These are phyloP conservation scores for Cladosporium sp. DNA, from an alignment of 2,329 filamentous ascomycete genomes.

Conservation along the genomic window DNA sequence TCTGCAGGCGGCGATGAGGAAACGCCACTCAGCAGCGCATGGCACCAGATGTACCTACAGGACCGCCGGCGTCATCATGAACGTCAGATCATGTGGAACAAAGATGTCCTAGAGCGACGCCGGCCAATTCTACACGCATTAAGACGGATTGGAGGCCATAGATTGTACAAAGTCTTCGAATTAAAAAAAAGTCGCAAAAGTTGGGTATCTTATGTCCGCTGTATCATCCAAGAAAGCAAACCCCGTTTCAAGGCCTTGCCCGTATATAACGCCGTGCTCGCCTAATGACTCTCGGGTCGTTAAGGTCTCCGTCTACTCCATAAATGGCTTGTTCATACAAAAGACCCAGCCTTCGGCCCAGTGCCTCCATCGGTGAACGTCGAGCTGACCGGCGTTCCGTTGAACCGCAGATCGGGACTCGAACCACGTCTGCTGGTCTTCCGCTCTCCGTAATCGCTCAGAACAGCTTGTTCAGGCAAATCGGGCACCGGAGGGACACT, in stretches of 20 bases:
- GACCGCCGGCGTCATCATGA: too few relatives aligned
- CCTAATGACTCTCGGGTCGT: too few relatives aligned
- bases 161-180: not conserved
- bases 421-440: not conserved
- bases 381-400: conserved; percentile 9
- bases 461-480: not conserved
- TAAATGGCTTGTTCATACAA: not conserved
- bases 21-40: too few relatives aligned
- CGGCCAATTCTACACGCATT: too few relatives aligned
- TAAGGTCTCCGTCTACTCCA: not conserved
- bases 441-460: conserved; percentile 1
- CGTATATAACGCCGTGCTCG: not conserved
- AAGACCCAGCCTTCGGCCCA: conserved; percentile 7
- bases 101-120: too few relatives aligned
- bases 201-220: conserved; percentile 6
- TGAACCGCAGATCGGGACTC: conserved; percentile 6
- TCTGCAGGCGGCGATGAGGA: too few relatives aligned
- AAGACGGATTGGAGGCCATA: too few relatives aligned
- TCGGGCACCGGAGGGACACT: not conserved
- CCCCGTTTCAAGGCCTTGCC: too few relatives aligned
- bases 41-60: too few relatives aligned
- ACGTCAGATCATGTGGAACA: too few relatives aligned
- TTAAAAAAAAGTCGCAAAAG: not conserved
- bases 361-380: not conserved
- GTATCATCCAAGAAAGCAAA: not conserved